These are phyloP conservation scores for Arachis stenosperma DNA, from an alignment of 306 rosid genomes.

Conservation along the genomic window DNA sequence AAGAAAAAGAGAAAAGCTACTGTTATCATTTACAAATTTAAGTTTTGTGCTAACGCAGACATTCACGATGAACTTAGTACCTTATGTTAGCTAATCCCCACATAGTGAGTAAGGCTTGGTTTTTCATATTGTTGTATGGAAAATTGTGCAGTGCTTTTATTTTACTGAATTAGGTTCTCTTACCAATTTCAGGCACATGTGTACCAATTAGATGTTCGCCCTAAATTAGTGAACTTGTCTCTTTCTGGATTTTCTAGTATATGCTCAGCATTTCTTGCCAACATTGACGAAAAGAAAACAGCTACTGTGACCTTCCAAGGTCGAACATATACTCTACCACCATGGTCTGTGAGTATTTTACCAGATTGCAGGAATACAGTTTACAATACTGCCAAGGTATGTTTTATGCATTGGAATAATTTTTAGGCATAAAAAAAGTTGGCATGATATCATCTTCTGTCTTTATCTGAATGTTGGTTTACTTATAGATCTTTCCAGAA, in stretches of 20 bases:
- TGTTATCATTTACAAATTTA: neutral
- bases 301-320: slow-evolving; percentile 81
- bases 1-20: too few species aligned
- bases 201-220: slow-evolving; percentile 46
- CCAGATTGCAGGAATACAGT: slow-evolving; percentile 83
- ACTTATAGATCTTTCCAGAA: neutral
- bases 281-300: slow-evolving; percentile 70
- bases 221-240: slow-evolving; percentile 47
- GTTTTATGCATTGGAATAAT: slow-evolving; percentile 27
- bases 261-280: slow-evolving; percentile 94
- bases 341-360: slow-evolving; percentile 95
- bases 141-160: neutral
- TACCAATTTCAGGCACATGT: slow-evolving; percentile 76
- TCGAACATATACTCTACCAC: slow-evolving; percentile 73
- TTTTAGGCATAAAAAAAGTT: slow-evolving; percentile 27
- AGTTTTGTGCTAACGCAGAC: neutral
- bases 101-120: slow-evolving; percentile 1
- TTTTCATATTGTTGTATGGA: neutral
- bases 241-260: slow-evolving; percentile 44
- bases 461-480: neutral
- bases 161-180: slow-evolving; percentile 14
- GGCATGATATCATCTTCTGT: slow-evolving; percentile 18
- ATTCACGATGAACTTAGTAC: slow-evolving; percentile 11
- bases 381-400: slow-evolving; percentile 95
- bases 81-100: neutral